phyloP scores from a whole-genome alignment of 345 rosid genomes.

The Euphorbia peplus region DNA sequence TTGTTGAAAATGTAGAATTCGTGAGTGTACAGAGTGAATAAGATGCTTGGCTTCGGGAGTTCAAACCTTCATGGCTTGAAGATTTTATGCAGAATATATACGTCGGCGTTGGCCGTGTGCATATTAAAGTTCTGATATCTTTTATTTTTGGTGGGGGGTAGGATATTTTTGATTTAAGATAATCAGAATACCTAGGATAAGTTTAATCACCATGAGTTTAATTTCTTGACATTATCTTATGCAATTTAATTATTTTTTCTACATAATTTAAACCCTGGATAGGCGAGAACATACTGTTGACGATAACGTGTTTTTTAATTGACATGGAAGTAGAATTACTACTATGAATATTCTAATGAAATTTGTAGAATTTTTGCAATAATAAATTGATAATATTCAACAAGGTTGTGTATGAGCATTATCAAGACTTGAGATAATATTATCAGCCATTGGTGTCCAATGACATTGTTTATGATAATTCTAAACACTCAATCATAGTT shows the following conservation, averaged over 20 bases:
- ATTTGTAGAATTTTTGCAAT: neutral
- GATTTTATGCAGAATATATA: neutral
- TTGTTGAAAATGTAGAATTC: neutral
- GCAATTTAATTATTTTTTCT: neutral
- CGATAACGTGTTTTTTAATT: neutral
- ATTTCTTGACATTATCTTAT: neutral
- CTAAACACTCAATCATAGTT: neutral
- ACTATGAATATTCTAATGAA: neutral
- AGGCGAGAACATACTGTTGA: neutral
- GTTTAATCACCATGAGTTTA: neutral
- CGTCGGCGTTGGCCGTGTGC: neutral
- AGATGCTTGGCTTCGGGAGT: neutral
- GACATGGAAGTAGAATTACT: neutral
- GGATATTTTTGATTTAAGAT: neutral
- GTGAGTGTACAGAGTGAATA: neutral
- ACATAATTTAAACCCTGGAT: neutral
- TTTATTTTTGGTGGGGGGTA: neutral
- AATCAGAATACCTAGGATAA: neutral
- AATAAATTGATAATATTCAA: neutral
- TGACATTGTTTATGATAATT: neutral
- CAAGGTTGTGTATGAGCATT: neutral
- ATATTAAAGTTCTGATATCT: neutral
- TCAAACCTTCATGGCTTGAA: neutral
- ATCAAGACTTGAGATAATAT: no score
- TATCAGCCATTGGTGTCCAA: neutral